Base-by-base conservation (phyloP, 2,329 filamentous ascomycete genomes). In the Fusarium dimerum region DNA sequence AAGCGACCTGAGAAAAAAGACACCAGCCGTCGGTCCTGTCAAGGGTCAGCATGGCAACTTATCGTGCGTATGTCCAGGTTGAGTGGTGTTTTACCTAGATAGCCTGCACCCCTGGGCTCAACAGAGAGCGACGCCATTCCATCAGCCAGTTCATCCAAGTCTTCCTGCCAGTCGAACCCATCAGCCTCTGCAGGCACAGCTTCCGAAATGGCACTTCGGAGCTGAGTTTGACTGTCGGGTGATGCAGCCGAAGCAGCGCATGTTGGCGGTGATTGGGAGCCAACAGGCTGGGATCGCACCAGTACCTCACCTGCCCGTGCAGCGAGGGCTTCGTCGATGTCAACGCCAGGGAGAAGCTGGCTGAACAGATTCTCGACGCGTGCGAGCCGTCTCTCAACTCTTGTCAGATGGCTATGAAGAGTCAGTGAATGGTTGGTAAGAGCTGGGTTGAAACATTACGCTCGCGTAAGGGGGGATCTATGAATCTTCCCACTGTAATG, bases 121-220 rank as follows among this genome's bases (percentile, higher is more conserved):
- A 73, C 66, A 3, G 69, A 67, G 13, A 73, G 50, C 2, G 70
- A 64, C 13, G 69, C 69, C 68, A 72, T 72, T 16, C 70, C 70
- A 60, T 72, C 70, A 2, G 64, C 64, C 18, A 69, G 50, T 12
- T 66, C 65, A 44, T 67, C 62, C 15, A 65, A 61, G 36, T 68
- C 64, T 47, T 71, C 69, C 36, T 66, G 62, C 68, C 67, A 70
- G 44, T 69, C 67, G 34, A 68, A 70, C 5, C 66, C 66, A 48
- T 68, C 67, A 3, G 66, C 59, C 26, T 65, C 62, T 5, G 66
- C 59, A 1, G 66, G 67, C 6, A 69, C 65, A 16, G 60, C 57
- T 48, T 68, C 61, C 3, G 64, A 65, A 10, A 68, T 64, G 18
- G 60, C 55, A 6, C 57, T 57, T 11, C 49, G 38, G 12, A 38